phyloP scores from a whole-genome alignment of 2,329 filamentous ascomycete genomes.

The Phoma sp. region DNA sequence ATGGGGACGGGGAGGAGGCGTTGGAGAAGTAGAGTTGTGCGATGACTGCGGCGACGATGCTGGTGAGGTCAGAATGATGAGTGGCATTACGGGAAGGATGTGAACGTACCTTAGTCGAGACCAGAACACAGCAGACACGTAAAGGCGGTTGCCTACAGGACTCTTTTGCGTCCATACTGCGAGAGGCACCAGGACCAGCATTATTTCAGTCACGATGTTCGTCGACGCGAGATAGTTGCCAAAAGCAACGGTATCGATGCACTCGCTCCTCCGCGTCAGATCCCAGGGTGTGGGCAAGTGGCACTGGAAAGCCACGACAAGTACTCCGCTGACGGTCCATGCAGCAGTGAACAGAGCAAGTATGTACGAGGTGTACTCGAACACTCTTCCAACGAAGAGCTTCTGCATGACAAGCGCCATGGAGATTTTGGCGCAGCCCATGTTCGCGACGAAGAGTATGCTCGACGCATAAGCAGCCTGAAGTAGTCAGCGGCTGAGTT shows the following conservation, averaged over 20 bases:
- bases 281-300: conserved; percentile 31
- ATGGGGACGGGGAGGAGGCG: conserved; percentile 10
- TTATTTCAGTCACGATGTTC: conserved; percentile 34
- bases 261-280: conserved; percentile 17
- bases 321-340: conserved; percentile 33
- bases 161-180: conserved; percentile 36
- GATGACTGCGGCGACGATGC: conserved; percentile 30
- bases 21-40: conserved; percentile 35
- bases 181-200: conserved; percentile 36
- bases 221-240: conserved; percentile 38
- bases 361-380: conserved; percentile 23
- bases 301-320: conserved; percentile 37
- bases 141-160: conserved; percentile 29
- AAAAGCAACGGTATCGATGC: conserved; percentile 30
- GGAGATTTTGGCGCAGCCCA: conserved; percentile 38
- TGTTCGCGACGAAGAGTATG: conserved; percentile 39
- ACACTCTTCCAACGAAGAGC: conserved; percentile 27
- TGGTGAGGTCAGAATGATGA: conserved; percentile 8
- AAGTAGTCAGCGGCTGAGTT: conserved; percentile 1
- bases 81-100: no score
- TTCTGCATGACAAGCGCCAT: conserved; percentile 29
- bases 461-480: conserved; percentile 34
- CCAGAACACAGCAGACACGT: conserved; percentile 33
- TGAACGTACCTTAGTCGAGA: conserved; percentile 29
- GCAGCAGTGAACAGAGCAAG: conserved; percentile 29